Percentiles rank a stretch among this genome's conserved stretches.
These are phyloP conservation scores for Ophiostoma perfectum DNA, from an alignment of 2,329 filamentous ascomycete genomes.

Conservation along the genomic window DNA sequence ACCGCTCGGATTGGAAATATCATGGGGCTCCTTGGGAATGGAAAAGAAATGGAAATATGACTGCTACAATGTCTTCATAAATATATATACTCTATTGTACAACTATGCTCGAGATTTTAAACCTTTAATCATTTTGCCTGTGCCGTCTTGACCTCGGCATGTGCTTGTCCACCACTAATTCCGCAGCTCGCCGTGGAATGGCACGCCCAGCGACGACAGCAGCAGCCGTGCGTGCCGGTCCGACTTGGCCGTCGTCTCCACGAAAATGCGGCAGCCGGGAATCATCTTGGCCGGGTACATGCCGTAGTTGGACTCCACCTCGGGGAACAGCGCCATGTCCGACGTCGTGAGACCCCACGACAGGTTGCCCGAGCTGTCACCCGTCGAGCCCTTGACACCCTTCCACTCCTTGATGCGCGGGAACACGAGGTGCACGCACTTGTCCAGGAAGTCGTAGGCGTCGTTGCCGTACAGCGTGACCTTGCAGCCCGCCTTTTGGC, in stretches of 20 bases:
- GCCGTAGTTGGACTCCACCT: slow-evolving; percentile 86
- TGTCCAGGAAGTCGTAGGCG: slow-evolving; percentile 86
- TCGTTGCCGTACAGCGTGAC: slow-evolving; percentile 70
- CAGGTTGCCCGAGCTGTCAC: slow-evolving; percentile 85
- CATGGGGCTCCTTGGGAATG: neutral
- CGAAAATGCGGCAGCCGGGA: slow-evolving; percentile 74
- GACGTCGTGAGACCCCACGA: slow-evolving; percentile 72
- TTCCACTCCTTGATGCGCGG: slow-evolving; percentile 96
- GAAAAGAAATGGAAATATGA: slow-evolving; percentile 10
- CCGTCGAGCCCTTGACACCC: slow-evolving; percentile 61
- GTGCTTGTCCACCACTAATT: slow-evolving; percentile 24
- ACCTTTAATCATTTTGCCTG: neutral
- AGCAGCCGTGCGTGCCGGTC: slow-evolving; percentile 80
- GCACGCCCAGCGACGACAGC: slow-evolving; percentile 65
- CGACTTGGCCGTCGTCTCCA: slow-evolving; percentile 78
- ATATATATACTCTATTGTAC: slow-evolving; percentile 4
- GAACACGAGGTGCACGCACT: slow-evolving; percentile 82
- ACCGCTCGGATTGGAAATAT: neutral
- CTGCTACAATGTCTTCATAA: neutral
- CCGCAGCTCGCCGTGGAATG: slow-evolving; percentile 60
- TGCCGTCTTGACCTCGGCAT: too few relatives aligned
- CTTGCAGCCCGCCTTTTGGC: slow-evolving; percentile 69
- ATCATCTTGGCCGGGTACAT: slow-evolving; percentile 66
- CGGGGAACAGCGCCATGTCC: slow-evolving; percentile 78
- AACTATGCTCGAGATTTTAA: slow-evolving; percentile 1